phyloP scores from a whole-genome alignment of 306 rosid genomes.

The Malus asiatica region DNA sequence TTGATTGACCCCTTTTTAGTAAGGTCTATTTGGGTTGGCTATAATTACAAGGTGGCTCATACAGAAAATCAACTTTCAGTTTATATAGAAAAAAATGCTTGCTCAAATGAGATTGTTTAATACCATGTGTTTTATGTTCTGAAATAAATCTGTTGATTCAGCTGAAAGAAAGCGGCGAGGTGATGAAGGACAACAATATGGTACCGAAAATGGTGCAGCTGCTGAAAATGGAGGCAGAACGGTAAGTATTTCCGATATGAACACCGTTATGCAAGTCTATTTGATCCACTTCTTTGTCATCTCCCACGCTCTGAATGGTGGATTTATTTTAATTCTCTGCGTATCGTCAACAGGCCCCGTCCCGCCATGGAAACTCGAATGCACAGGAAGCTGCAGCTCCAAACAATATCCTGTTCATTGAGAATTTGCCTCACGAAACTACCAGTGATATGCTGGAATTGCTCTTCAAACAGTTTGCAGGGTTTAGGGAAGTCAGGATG shows the following conservation, averaged over 20 bases:
- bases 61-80: not conserved
- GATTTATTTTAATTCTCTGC: not conserved
- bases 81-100: not conserved
- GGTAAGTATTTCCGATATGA: slow-evolving; percentile 34
- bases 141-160: slow-evolving; percentile 28
- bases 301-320: not conserved
- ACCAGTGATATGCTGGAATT: slow-evolving; percentile 84
- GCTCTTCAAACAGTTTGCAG: slow-evolving; percentile 92
- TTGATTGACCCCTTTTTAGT: not conserved
- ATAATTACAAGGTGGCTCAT: not conserved
- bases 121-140: not conserved
- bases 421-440: slow-evolving; percentile 88
- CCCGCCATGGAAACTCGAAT: slow-evolving; percentile 56
- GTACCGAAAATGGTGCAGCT: slow-evolving; percentile 52
- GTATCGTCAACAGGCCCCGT: slow-evolving; percentile 42
- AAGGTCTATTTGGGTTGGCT: not conserved
- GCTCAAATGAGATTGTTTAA: not conserved
- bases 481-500: slow-evolving; percentile 94
- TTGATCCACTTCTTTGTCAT: not conserved
- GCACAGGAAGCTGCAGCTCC: slow-evolving; percentile 76
- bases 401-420: slow-evolving; percentile 81
- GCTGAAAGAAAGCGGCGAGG: slow-evolving; percentile 74
- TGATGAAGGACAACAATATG: slow-evolving; percentile 58
- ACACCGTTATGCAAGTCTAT: not conserved
- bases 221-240: slow-evolving; percentile 69